Percentiles rank a stretch among this genome's conserved stretches.
These are phyloP conservation scores for Boletus vermiculosoides DNA, from an alignment of 768 basidiomycete genomes.

Conservation along the genomic window DNA sequence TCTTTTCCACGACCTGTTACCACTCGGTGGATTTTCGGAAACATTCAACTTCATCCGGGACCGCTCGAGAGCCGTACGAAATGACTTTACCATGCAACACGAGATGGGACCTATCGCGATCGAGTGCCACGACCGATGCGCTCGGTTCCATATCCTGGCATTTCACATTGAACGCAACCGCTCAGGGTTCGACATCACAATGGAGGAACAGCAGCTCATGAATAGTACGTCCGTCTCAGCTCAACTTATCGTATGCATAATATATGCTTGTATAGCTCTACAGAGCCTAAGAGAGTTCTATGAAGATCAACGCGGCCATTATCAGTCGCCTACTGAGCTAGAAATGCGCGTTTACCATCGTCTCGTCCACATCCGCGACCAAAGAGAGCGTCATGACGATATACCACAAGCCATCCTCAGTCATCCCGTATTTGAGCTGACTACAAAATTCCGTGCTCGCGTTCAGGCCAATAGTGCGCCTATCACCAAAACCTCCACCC, in stretches of 20 bases:
- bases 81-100: conserved; percentile 94
- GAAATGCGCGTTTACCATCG: conserved; percentile 97
- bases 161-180: conserved; percentile 64
- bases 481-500: conserved; percentile 63
- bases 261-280: conserved; percentile 56
- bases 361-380: conserved; percentile 86
- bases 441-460: conserved; percentile 74
- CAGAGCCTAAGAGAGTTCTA: conserved; percentile 94
- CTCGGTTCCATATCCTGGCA: conserved; percentile 87
- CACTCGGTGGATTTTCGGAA: conserved; percentile 62
- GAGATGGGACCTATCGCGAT: conserved; percentile 74
- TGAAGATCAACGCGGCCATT: conserved; percentile 69
- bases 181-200: conserved; percentile 53
- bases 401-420: conserved; percentile 65
- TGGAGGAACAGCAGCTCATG: conserved; percentile 90
- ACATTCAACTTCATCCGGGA: conserved; percentile 88
- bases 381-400: conserved; percentile 69
- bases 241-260: not conserved
- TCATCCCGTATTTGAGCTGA: conserved; percentile 78
- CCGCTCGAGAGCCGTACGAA: conserved; percentile 84
- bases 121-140: conserved; percentile 90
- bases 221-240: conserved; percentile 60
- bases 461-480: conserved; percentile 80
- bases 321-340: conserved; percentile 79
- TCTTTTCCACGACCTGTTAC: conserved; percentile 81